These are phyloP conservation scores for Neodidymelliopsis sp. DNA, from an alignment of 2,329 filamentous ascomycete species.

Conservation along the genomic window DNA sequence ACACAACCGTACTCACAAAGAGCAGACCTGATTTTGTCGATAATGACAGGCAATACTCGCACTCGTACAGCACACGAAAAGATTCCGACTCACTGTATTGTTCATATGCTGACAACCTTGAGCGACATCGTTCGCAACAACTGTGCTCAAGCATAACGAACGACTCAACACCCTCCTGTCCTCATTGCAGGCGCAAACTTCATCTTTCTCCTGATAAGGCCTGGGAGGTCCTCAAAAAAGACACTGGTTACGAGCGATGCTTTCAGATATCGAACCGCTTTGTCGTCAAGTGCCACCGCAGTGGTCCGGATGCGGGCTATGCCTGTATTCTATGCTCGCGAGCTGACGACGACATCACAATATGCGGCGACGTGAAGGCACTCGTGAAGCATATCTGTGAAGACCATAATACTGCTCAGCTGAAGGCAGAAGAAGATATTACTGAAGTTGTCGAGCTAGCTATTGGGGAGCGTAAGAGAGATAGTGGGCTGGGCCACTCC, in stretches of 20 bases:
- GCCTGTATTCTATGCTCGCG: conserved; percentile 45
- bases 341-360: conserved; percentile 33
- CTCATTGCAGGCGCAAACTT: conserved; percentile 38
- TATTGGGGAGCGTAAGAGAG: conserved; percentile 26
- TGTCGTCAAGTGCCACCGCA: conserved; percentile 47
- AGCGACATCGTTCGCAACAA: conserved; percentile 36
- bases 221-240: conserved; percentile 46
- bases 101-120: conserved; percentile 42
- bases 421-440: conserved; percentile 44
- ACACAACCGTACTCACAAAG: conserved; percentile 36
- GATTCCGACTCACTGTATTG: conserved; percentile 37
- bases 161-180: conserved; percentile 37
- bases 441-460: conserved; percentile 39
- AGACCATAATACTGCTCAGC: conserved; percentile 40
- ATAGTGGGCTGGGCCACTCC: conserved; percentile 33
- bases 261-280: conserved; percentile 48
- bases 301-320: conserved; percentile 43
- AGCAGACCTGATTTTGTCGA: conserved; percentile 27
- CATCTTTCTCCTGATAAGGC: conserved; percentile 45
- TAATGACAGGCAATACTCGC: conserved; percentile 36
- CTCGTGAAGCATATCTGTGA: conserved; percentile 46
- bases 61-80: conserved; percentile 29
- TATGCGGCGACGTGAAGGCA: conserved; percentile 49
- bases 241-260: conserved; percentile 39
- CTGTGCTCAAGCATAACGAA: conserved; percentile 37